phyloP scores from a whole-genome alignment of 192 early-diverging fungal species.

The Neocallimastix lanati region DNA sequence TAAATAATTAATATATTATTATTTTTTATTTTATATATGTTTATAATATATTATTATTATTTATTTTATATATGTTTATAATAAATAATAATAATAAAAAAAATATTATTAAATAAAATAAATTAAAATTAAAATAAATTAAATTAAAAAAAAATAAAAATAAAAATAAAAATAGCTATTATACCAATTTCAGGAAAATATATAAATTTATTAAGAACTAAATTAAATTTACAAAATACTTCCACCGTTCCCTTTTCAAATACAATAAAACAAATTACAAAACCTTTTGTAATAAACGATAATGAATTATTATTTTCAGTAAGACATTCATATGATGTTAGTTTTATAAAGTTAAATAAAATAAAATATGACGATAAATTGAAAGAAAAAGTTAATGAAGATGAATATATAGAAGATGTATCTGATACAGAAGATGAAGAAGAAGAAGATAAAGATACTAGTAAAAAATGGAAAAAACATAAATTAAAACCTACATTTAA shows the following conservation, averaged over 20 bases:
- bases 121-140: too few relatives aligned
- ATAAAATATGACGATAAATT: too few relatives aligned
- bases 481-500: neutral
- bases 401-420: neutral
- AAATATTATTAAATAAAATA: too few relatives aligned
- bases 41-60: too few relatives aligned
- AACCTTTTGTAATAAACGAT: neutral
- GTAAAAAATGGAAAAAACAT: neutral
- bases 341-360: neutral
- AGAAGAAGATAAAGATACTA: neutral
- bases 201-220: neutral
- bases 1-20: too few relatives aligned
- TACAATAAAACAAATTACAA: neutral
- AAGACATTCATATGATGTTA: neutral
- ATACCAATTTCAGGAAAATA: neutral
- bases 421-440: neutral
- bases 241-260: neutral
- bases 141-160: too few relatives aligned
- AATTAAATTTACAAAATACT: neutral
- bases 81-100: too few relatives aligned
- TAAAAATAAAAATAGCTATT: neutral
- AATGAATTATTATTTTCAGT: neutral
- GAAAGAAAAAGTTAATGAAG: too few relatives aligned
- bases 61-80: too few relatives aligned
- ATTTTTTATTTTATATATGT: too few relatives aligned